Evolutionary conservation across 176 grass and related monocot species (phyloP).

Genomic region (Triticum urartu): DNA sequence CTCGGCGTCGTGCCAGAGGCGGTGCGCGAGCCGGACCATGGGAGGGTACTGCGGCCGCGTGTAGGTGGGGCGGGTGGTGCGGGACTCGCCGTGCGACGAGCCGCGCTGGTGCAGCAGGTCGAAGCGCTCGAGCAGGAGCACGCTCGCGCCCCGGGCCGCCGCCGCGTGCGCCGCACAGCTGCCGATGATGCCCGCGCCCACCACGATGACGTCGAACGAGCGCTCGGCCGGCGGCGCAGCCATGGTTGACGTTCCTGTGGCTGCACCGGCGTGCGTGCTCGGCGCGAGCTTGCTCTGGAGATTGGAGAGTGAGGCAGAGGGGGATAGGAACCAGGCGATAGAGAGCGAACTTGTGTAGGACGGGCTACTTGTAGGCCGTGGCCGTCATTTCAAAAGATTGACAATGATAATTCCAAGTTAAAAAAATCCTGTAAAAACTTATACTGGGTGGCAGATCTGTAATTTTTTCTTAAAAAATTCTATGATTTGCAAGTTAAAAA

Average conservation of each 20-base stretch:
- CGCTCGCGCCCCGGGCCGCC: constrained; percentile 33
- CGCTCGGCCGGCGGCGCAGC: not conserved
- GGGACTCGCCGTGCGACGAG: constrained; percentile 90
- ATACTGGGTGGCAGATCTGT: no score
- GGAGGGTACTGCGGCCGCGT: constrained; percentile 68
- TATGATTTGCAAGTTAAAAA: no score
- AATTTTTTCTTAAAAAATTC: no score
- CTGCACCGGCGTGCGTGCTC: not conserved
- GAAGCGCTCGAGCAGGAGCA: constrained; percentile 71
- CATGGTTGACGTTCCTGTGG: not conserved
- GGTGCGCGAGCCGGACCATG: constrained; percentile 50
- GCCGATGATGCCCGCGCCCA: constrained; percentile 87
- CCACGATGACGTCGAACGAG: constrained; percentile 54
- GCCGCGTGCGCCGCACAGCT: constrained; percentile 76
- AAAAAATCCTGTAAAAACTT: no score
- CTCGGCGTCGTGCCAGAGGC: constrained; percentile 55
- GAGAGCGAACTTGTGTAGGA: no score
- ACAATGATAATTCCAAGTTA: no score
- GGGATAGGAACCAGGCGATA: not conserved
- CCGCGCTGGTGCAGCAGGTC: constrained; percentile 79
- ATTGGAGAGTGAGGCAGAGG: not conserved
- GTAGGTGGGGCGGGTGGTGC: constrained; percentile 81
- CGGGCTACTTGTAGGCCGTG: no score
- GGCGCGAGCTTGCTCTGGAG: not conserved
- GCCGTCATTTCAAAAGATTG: no score